These are phyloP conservation scores for Metschnikowia picachoensis DNA, from an alignment of 805 yeast genomes.

Conservation along the genomic window DNA sequence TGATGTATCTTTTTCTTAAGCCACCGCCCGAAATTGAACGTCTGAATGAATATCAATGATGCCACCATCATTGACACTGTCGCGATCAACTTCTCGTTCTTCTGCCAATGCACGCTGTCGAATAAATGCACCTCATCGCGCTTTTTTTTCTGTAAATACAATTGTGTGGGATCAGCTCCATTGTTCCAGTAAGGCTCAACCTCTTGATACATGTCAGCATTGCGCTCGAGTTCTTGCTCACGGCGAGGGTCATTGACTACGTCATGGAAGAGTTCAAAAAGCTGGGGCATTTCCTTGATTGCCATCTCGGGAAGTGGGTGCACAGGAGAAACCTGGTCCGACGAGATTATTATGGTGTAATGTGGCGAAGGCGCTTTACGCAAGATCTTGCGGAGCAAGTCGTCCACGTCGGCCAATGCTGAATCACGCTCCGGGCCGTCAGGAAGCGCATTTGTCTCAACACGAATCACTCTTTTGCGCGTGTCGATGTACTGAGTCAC, in stretches of 20 bases:
- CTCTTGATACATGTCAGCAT: constrained; percentile 34
- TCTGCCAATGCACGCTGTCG: constrained; percentile 44
- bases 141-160: constrained; percentile 28
- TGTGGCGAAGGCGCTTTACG: constrained; percentile 74
- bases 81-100: constrained; percentile 47
- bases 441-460: constrained; percentile 52
- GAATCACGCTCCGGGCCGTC: constrained; percentile 19
- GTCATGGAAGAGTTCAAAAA: constrained; percentile 50
- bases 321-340: constrained; percentile 17
- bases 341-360: constrained; percentile 55
- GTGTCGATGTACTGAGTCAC: constrained; percentile 60
- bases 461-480: constrained; percentile 54
- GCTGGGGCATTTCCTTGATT: constrained; percentile 29
- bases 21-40: constrained; percentile 11
- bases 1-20: not conserved
- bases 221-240: constrained; percentile 51
- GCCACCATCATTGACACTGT: constrained; percentile 30
- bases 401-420: constrained; percentile 41
- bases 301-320: constrained; percentile 33
- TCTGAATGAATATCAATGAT: constrained; percentile 17
- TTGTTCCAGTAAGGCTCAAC: constrained; percentile 21
- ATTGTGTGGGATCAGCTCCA: constrained; percentile 24
- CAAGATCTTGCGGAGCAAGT: constrained; percentile 50
- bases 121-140: constrained; percentile 38
- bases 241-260: constrained; percentile 51